Evolutionary conservation across 1,139 yeast genomes (phyloP).

Genomic region (Tardiomyces depauwii): DNA sequence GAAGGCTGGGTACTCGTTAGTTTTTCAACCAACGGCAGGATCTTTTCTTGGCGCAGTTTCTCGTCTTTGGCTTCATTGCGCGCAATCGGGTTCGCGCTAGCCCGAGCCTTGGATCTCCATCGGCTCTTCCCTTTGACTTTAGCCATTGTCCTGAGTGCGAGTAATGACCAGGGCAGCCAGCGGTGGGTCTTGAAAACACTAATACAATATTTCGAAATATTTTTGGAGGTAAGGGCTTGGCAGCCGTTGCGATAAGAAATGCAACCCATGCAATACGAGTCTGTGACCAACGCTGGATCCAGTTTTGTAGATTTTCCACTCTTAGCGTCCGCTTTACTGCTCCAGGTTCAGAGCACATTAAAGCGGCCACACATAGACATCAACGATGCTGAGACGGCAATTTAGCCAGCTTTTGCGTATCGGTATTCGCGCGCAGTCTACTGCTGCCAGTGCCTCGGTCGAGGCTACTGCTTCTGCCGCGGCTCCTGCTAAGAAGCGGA

Average conservation of each 20-base stretch:
- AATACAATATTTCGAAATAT: no score
- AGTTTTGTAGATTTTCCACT: no score
- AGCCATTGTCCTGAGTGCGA: neutral
- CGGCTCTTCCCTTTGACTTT: neutral
- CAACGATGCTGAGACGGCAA: no score
- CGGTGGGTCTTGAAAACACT: no score
- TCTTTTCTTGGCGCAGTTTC: conserved; percentile 21
- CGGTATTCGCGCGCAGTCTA: neutral
- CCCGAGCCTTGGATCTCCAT: neutral
- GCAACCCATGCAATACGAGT: neutral
- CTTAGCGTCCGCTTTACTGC: no score
- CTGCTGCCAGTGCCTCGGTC: conserved; percentile 5
- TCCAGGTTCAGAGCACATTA: no score
- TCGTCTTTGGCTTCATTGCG: conserved; percentile 2
- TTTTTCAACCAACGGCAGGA: conserved; percentile 57
- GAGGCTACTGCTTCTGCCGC: conserved; percentile 9
- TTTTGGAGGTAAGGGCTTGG: neutral
- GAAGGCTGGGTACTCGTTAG: conserved; percentile 52
- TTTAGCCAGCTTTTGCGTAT: no score
- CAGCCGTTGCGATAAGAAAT: neutral
- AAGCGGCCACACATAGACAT: no score
- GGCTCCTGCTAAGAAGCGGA: conserved; percentile 4
- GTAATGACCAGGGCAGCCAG: no score
- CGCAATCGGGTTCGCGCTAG: neutral
- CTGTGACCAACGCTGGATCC: neutral